Base-by-base conservation (phyloP, 2,329 filamentous ascomycete genomes). In the Byssothecium circinans region DNA sequence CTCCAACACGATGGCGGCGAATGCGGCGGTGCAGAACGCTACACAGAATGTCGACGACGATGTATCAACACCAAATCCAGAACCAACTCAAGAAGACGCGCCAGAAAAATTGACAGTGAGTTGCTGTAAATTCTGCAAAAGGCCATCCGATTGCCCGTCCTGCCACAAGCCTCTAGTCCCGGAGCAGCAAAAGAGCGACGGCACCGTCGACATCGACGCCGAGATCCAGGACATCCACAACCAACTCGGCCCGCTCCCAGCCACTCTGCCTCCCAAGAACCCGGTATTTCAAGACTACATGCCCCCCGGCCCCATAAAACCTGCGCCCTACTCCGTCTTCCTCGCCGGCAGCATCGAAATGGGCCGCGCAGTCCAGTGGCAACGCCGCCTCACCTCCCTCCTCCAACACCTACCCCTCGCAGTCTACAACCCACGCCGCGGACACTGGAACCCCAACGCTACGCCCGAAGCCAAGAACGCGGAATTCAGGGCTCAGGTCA, bases 291-390 rank as follows among this genome's bases (percentile, higher is more conserved):
- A 47, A 19, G 55, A 56, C 45, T 56, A 46, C 45, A 49, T 54
- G 17, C 62, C 62, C 6, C 60, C 60, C 39, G 2, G 19, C 37
- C 1, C 56, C 59, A 12, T 45, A 35, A 4, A 62, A 5, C 3
- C 60, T 41, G 48, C 48, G 22, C 53, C 54, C 8, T 66, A 74
- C 30, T 67, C 75, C 15, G 53, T 86, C 50, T 86, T 86, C 65
- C 76, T 85, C 6, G 81, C 82, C 0, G 83, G 84, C 30, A 78
- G 75, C 29, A 85, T 82, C 17, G 78, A 71, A 46, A 71, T 68
- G 65, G 70, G 69, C 51, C 51, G 47, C 1, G 67, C 70, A 0
- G 69, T 70, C 0, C 75, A 81, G 58, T 86, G 82, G 82, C 81
- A 83, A 34, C 57, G 68, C 4, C 58, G 57, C 2, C 62, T 86